Conservation (phyloP, 306 rosid genomes). For the Vigna mungo region DNA sequence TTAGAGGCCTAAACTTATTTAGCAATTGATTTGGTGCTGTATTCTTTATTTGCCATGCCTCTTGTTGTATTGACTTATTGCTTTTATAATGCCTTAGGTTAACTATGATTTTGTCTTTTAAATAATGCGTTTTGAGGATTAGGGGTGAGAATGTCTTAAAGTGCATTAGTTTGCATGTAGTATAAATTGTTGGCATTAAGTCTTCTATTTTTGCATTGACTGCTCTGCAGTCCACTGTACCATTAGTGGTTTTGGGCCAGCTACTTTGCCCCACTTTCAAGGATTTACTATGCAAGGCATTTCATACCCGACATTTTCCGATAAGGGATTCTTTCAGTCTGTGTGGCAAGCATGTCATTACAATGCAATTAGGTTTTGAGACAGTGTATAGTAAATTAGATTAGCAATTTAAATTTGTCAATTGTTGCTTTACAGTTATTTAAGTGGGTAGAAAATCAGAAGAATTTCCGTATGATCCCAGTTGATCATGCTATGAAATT, state of each 20-base stretch:
- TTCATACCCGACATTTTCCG: not conserved
- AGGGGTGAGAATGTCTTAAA: not conserved
- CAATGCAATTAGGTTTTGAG: not conserved
- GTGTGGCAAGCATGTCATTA: not conserved
- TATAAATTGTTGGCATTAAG: not conserved
- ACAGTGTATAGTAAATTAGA: conserved; percentile 3
- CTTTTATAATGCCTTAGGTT: not conserved
- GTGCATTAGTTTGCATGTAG: not conserved
- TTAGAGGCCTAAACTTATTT: not conserved
- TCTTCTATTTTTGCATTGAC: conserved; percentile 10
- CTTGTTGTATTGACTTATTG: not conserved
- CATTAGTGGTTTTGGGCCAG: not conserved
- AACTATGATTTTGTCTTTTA: not conserved
- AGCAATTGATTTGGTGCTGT: conserved; percentile 4
- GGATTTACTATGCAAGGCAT: not conserved
- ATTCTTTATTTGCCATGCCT: conserved; percentile 6
- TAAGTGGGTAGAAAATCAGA: conserved; percentile 67
- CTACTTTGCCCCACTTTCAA: not conserved
- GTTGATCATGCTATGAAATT: conserved; percentile 65
- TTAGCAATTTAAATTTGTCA: conserved; percentile 19
- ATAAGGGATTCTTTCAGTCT: conserved; percentile 2
- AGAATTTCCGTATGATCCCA: conserved; percentile 45
- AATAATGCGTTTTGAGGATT: conserved; percentile 13
- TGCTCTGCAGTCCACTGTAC: not conserved
- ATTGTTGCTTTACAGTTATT: conserved; percentile 54